Percentiles rank a stretch among this genome's conserved stretches.
phyloP scores from a whole-genome alignment of 2,329 filamentous ascomycete species.

The Biscogniauxia mediterranea region DNA sequence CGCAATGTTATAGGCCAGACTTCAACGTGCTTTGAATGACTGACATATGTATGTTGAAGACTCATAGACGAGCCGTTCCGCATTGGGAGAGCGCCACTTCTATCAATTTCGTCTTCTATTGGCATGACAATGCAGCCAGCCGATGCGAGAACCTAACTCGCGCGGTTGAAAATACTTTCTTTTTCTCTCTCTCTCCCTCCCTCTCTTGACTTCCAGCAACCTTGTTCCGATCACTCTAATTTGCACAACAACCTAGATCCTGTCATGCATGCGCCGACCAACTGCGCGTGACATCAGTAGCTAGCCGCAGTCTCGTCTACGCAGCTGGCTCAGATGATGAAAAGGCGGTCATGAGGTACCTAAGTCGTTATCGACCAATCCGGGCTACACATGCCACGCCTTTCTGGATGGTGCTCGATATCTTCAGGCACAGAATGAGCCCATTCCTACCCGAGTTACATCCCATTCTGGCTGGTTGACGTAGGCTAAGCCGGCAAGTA shows the following conservation, averaged over 20 bases:
- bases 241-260: not conserved
- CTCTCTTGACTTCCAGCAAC: not conserved
- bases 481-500: not conserved
- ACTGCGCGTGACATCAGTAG: slow-evolving; percentile 1
- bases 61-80: not conserved
- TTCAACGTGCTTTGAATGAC: not conserved
- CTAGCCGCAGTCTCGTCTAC: not conserved
- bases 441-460: not conserved
- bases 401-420: not conserved
- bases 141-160: not conserved
- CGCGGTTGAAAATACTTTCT: slow-evolving; percentile 1
- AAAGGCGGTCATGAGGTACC: not conserved
- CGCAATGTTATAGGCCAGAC: not conserved
- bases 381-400: not conserved
- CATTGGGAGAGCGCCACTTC: not conserved
- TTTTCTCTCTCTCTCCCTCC: not conserved
- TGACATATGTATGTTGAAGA: not conserved
- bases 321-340: not conserved
- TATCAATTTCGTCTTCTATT: not conserved
- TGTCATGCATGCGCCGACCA: not conserved
- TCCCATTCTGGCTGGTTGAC: not conserved
- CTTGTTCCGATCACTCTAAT: slow-evolving; percentile 1
- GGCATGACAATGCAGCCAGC: not conserved
- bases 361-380: not conserved
- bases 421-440: not conserved